A percentile compares a stretch with the other conserved stretches of the same genome.
phyloP scores from a whole-genome alignment of 176 grass and related monocot species.

The Rhynchospora breviuscula region DNA sequence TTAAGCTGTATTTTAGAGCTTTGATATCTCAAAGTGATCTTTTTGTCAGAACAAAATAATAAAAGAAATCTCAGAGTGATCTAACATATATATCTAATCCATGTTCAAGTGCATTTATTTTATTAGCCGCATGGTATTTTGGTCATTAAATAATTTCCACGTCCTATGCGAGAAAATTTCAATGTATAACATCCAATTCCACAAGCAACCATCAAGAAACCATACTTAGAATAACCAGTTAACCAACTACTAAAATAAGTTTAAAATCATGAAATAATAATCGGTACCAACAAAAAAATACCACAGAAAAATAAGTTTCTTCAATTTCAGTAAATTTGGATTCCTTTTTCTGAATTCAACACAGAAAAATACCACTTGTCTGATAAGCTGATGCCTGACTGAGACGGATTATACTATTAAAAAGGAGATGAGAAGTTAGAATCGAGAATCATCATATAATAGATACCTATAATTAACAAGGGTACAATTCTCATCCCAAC shows the following conservation, averaged over 20 bases:
- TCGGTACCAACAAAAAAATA: neutral
- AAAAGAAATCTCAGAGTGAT: slow-evolving; percentile 7
- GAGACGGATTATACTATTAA: neutral
- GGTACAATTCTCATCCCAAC: neutral
- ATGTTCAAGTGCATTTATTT: neutral
- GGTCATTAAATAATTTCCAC: neutral
- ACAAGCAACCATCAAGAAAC: neutral
- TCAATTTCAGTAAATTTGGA: neutral
- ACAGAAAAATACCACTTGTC: neutral
- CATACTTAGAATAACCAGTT: neutral
- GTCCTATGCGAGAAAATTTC: neutral
- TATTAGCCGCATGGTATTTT: neutral
- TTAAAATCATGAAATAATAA: neutral
- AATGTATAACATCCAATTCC: neutral
- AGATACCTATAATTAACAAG: neutral
- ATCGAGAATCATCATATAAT: neutral
- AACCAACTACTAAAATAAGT: neutral
- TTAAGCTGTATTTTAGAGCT: neutral
- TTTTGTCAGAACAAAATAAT: slow-evolving; percentile 14
- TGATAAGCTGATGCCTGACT: slow-evolving; percentile 9
- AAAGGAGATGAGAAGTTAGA: neutral
- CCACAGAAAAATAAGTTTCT: neutral
- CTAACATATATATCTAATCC: neutral
- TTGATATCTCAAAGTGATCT: neutral
- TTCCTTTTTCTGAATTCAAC: neutral